Base-by-base conservation (phyloP, 805 yeast species). In the Saccharomyces kudriavzevii region DNA sequence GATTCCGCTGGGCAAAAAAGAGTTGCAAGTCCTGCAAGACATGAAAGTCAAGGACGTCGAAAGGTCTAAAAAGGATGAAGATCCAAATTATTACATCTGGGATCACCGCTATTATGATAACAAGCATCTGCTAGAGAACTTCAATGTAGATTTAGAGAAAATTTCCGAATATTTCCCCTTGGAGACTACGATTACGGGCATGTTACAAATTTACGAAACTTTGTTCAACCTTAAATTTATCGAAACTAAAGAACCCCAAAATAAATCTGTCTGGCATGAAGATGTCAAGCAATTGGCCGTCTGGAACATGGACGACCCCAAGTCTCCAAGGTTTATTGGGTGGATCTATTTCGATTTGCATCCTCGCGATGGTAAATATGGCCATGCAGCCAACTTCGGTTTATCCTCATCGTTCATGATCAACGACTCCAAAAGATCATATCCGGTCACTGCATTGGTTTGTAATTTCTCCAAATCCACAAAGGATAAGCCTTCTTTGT, bases 331-430 rank as follows among this genome's bases (percentile, higher is more conserved):
- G 55, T 88, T 89, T 70, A 78, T 81, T 54, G 96, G 96, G 29
- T 85, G 87, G 80, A 70, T 89, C 48, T 85, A 83, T 69, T 81
- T 89, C 57, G 96, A 89, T 68, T 72, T 88, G 63, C 91, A 87
- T 67, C 95, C 96, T 58, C 79, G 96, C 65, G 85, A 83, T 53
- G 92, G 92, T 61, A 89, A 89, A 68, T 89, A 87, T 70, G 87
- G 90, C 1, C 96, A 89, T 67, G 96, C 96, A 47, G 96, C 96
- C 5, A 85, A 85, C 66, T 88, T 89, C 65, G 84, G 84, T 17
- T 67, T 87, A 49, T 71, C 75, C 10, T 81, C 88, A 11, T 85
- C 90, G 1, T 86, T 73, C 62, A 67, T 70, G 25, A 77, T 77
- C 56, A 67, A 70, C 30, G 74, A 75, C 51, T 84, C 83, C 24